Conservation (phyloP, 805 yeast genomes). For the Candida maltosa region DNA sequence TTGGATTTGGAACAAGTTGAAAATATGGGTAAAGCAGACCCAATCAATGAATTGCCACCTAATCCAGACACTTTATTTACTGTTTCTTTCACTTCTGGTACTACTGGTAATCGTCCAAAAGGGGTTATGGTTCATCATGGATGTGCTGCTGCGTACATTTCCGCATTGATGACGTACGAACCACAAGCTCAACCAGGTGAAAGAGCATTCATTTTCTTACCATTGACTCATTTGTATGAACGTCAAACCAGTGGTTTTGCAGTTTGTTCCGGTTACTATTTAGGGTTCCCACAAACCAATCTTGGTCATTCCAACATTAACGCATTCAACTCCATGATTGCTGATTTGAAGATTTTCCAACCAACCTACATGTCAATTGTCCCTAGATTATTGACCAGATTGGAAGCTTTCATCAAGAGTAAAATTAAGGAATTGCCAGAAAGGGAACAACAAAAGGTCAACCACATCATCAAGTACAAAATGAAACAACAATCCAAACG, state of each 20-base stretch:
- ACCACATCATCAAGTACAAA: slow-evolving; percentile 17
- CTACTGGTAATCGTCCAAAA: slow-evolving; percentile 73
- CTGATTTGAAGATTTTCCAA: slow-evolving; percentile 24
- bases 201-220: slow-evolving; percentile 23
- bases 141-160: slow-evolving; percentile 15
- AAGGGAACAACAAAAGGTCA: slow-evolving; percentile 11
- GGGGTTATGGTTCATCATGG: slow-evolving; percentile 56
- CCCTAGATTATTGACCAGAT: slow-evolving; percentile 38
- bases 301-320: slow-evolving; percentile 12
- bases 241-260: slow-evolving; percentile 22
- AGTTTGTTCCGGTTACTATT: slow-evolving; percentile 20
- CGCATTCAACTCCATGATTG: slow-evolving; percentile 23
- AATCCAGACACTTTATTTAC: slow-evolving; percentile 33
- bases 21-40: slow-evolving; percentile 37
- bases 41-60: slow-evolving; percentile 24
- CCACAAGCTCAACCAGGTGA: slow-evolving; percentile 7
- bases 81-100: slow-evolving; percentile 50
- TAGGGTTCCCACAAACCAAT: slow-evolving; percentile 27
- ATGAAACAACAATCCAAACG: slow-evolving; percentile 26
- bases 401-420: slow-evolving; percentile 20
- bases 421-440: slow-evolving; percentile 9
- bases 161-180: slow-evolving; percentile 8
- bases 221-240: slow-evolving; percentile 37
- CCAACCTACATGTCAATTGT: slow-evolving; percentile 29
- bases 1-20: slow-evolving; percentile 31